Percentiles rank a stretch among this genome's conserved stretches.
Evolutionary conservation across 1,284 basidiomycete genomes (phyloP).

Genomic region (Neolentinus lepideus): DNA sequence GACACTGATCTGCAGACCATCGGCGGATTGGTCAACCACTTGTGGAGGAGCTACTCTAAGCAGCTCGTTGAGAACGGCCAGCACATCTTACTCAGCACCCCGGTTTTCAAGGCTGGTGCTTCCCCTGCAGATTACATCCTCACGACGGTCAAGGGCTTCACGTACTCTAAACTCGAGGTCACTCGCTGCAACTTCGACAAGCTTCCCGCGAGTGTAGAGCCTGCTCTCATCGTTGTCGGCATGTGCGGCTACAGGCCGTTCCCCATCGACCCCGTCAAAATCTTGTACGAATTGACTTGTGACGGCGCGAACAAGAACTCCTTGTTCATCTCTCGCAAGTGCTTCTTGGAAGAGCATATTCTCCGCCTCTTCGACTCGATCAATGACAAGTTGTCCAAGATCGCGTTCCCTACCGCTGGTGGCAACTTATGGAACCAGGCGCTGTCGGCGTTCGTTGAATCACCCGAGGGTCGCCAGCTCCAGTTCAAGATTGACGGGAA

Average conservation of each 20-base stretch:
- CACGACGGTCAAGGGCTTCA: neutral
- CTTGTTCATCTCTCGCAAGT: neutral
- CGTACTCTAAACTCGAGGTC: neutral
- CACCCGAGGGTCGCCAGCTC: neutral
- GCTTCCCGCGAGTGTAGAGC: neutral
- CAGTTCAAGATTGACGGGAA: neutral
- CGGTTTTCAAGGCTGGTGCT: neutral
- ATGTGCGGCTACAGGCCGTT: neutral
- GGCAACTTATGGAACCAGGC: neutral
- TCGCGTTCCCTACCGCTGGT: neutral
- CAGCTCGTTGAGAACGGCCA: neutral
- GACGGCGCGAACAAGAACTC: neutral
- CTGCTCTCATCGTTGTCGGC: neutral
- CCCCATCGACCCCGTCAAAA: neutral
- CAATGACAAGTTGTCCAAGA: neutral
- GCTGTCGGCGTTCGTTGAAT: neutral
- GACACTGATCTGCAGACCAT: neutral
- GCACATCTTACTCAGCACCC: neutral
- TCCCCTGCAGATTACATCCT: neutral
- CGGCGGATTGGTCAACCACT: neutral
- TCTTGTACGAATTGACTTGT: neutral
- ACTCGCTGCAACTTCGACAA: neutral
- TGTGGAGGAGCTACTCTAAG: neutral
- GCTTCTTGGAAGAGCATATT: neutral
- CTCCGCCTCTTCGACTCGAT: neutral